These are phyloP conservation scores for Microbotryum saponariae DNA, from an alignment of 1,284 basidiomycete genomes.

Conservation along the genomic window DNA sequence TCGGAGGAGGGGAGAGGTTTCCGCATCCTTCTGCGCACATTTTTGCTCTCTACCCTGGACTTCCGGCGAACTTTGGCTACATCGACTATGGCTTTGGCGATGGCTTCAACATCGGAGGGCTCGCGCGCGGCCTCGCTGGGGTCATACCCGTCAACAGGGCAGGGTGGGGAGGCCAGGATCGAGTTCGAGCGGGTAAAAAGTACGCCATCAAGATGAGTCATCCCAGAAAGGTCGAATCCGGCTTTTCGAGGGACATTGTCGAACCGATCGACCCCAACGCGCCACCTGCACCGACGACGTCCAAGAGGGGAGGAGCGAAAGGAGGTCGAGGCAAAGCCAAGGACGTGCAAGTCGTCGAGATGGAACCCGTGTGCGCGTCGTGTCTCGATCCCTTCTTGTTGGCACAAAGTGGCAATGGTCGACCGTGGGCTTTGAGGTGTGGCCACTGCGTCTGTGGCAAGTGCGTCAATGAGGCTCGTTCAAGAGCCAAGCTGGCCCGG, in stretches of 20 bases:
- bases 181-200: slow-evolving; percentile 20
- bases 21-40: too few species aligned
- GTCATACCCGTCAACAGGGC: not conserved
- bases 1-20: too few species aligned
- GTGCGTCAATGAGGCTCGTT: slow-evolving; percentile 14
- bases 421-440: slow-evolving; percentile 17
- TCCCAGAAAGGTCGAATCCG: slow-evolving; percentile 10
- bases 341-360: not conserved
- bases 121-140: too few species aligned
- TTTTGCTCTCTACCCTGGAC: too few species aligned
- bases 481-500: not conserved
- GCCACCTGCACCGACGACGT: not conserved
- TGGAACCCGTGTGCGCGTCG: slow-evolving; percentile 24
- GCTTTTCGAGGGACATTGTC: slow-evolving; percentile 26
- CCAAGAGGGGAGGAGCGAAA: not conserved
- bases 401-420: slow-evolving; percentile 7
- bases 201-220: slow-evolving; percentile 25
- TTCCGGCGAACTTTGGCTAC: too few species aligned
- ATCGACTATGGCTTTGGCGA: too few species aligned
- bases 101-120: too few species aligned
- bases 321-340: slow-evolving; percentile 3
- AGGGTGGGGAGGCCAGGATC: slow-evolving; percentile 25
- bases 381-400: slow-evolving; percentile 20
- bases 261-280: slow-evolving; percentile 13
- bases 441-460: slow-evolving; percentile 28